Base-by-base conservation (phyloP, 768 basidiomycete species). In the Suillus bovinus region DNA sequence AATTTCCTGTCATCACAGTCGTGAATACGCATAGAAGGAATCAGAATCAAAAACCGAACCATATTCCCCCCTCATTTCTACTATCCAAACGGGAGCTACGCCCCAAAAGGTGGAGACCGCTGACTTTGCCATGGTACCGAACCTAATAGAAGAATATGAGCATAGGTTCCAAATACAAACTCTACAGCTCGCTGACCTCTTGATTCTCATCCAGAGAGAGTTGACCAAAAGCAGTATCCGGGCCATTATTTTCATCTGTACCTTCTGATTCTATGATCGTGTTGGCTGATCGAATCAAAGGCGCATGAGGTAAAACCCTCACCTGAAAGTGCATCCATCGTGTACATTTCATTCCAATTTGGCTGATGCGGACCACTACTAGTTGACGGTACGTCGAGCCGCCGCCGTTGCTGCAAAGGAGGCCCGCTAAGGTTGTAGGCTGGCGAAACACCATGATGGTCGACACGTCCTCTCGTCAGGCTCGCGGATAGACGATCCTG, bases 91-190 rank as follows among this genome's bases (percentile, higher is more conserved):
- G 84, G 64, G 84, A 82, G 60, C 81, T 87, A 59, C 83, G 79
- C 20, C 84, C 84, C n/a, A 94, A 80, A 36, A 94, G 78, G 64
- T 91, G 87, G 31, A 94, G 77, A 9, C 93, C 93, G 66, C 89
- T 89, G 3, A 84, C 79, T 74, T 86, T 82, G 16, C 93, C 91
- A 62, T 95, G 94, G 70, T 88, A 96, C 61, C 94, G 88, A 50
- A 96, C 84, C 87, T 96, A 70, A 20, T n/a, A 38, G 10, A 17
- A 50, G 49, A 50, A 50, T 27, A 29, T 57, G 4, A 7, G 64
- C 50, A 64, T 63, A 39, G 16, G 29, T 14, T 42, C 14, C n/a
- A 33, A 17, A 24, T 10, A 42, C 27, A 17, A 46, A 22, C 10
- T 29, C 31, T 29, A n/a, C 42, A 33, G n/a, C 7, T 46, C 11